A percentile compares a stretch with the other conserved stretches of the same genome.
These are phyloP conservation scores for Juglanconis oblonga DNA, from an alignment of 2,329 filamentous ascomycete genomes.

Conservation along the genomic window DNA sequence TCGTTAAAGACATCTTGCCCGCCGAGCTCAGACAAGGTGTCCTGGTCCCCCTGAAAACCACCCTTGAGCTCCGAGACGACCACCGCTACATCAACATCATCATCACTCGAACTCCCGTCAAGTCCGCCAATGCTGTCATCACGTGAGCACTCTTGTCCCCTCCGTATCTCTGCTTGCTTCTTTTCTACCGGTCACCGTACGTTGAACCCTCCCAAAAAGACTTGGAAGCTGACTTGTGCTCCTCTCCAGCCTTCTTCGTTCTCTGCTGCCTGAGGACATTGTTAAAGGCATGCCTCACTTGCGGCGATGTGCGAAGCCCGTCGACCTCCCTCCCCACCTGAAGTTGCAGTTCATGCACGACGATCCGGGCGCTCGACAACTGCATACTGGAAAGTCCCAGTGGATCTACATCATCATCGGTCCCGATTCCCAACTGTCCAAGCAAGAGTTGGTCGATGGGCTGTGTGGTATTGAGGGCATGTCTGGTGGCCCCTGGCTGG, in stretches of 20 bases:
- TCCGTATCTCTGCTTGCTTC: neutral
- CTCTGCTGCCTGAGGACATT: conserved; percentile 56
- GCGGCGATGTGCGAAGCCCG: conserved; percentile 71
- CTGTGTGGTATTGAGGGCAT: conserved; percentile 49
- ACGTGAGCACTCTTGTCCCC: conserved; percentile 50
- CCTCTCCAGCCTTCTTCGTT: conserved; percentile 48
- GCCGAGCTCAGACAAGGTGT: conserved; percentile 42
- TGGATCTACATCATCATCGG: conserved; percentile 59
- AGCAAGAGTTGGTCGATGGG: conserved; percentile 48
- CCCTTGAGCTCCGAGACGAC: conserved; percentile 59
- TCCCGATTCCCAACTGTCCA: conserved; percentile 48
- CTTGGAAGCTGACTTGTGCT: conserved; percentile 23
- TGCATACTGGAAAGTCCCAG: conserved; percentile 58
- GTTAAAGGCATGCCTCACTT: conserved; percentile 68
- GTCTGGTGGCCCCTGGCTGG: conserved; percentile 49
- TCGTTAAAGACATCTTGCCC: conserved; percentile 30
- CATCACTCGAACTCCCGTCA: conserved; percentile 69
- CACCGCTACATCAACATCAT: conserved; percentile 61
- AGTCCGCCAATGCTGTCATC: conserved; percentile 69
- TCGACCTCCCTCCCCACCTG: conserved; percentile 64
- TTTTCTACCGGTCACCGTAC: neutral
- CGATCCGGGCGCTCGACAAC: conserved; percentile 49
- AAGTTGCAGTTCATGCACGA: conserved; percentile 61
- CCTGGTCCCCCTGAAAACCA: conserved; percentile 62
- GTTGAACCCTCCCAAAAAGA: neutral